Conservation (phyloP, 176 grass and related monocot species). For the Phoenix roebelenii region DNA sequence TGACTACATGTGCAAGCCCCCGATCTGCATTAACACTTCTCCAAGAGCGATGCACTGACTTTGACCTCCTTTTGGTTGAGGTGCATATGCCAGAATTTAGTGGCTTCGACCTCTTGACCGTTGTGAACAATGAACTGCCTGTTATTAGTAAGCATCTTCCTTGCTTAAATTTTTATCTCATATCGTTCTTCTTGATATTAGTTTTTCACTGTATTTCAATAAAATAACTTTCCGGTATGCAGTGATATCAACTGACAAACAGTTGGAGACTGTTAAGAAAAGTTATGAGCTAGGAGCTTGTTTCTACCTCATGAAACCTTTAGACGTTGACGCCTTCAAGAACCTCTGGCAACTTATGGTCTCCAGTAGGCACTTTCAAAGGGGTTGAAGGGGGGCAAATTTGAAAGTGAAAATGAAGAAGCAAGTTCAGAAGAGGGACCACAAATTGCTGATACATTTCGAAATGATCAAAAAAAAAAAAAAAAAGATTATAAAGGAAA, state of each 20-base stretch:
- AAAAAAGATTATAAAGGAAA: no score
- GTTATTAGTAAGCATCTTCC: conserved; percentile 30
- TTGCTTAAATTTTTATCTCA: neutral
- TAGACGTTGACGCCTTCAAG: conserved; percentile 2
- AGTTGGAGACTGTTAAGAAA: no score
- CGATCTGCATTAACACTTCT: conserved; percentile 3
- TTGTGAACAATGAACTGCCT: conserved; percentile 14
- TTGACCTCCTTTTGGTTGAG: conserved; percentile 24
- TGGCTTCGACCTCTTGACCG: conserved; percentile 21
- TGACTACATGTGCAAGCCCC: neutral
- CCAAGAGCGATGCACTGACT: conserved; percentile 1
- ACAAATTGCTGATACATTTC: no score
- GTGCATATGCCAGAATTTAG: conserved; percentile 26
- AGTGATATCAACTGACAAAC: neutral
- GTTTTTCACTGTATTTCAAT: neutral
- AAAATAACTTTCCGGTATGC: neutral
- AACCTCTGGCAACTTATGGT: conserved; percentile 18
- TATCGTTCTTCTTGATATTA: no score
- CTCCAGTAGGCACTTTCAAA: neutral
- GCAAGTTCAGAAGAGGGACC: no score
- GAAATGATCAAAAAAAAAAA: no score
- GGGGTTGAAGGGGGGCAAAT: neutral
- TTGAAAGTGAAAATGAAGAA: neutral
- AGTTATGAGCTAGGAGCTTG: no score
- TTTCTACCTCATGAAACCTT: neutral